Evolutionary conservation across 345 rosid species (phyloP).

Genomic region (Eucalyptus globulus): DNA sequence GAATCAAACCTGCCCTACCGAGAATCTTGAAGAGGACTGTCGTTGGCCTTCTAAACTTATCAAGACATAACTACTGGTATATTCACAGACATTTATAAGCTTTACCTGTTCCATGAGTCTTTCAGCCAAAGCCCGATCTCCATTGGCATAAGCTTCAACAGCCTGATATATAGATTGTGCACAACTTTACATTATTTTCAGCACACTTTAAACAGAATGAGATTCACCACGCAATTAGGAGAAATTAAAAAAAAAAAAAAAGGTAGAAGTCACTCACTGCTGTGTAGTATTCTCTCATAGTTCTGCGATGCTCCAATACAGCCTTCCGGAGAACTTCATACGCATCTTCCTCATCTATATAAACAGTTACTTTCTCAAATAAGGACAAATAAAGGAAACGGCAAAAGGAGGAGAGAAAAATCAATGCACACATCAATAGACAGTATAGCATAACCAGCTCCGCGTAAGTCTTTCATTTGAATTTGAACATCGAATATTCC

Average conservation of each 20-base stretch:
- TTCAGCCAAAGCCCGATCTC: constrained; percentile 2
- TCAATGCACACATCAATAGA: not conserved
- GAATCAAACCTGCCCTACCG: not conserved
- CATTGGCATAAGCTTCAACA: constrained; percentile 23
- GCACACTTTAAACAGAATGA: not conserved
- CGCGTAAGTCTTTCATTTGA: not conserved
- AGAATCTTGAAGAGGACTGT: not conserved
- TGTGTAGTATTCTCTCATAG: constrained; percentile 45
- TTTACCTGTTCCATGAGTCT: not conserved
- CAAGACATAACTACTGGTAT: not conserved
- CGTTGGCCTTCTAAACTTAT: not conserved
- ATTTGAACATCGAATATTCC: not conserved
- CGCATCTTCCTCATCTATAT: constrained; percentile 14
- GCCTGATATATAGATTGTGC: constrained; percentile 24
- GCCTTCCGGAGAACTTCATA: constrained; percentile 46
- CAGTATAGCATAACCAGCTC: not conserved
- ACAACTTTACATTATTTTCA: not conserved
- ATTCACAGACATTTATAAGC: not conserved
- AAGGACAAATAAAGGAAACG: not conserved
- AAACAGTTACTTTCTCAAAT: not conserved
- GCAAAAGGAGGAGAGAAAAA: not conserved
- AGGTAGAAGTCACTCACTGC: constrained; percentile 19
- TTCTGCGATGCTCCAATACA: constrained; percentile 31
- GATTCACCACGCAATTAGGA: not conserved
- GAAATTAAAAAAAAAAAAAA: not conserved